A percentile compares a stretch with the other conserved stretches of the same genome.
phyloP scores from a whole-genome alignment of 192 early-diverging fungal genomes.

The Gaertneriomyces sp. region DNA sequence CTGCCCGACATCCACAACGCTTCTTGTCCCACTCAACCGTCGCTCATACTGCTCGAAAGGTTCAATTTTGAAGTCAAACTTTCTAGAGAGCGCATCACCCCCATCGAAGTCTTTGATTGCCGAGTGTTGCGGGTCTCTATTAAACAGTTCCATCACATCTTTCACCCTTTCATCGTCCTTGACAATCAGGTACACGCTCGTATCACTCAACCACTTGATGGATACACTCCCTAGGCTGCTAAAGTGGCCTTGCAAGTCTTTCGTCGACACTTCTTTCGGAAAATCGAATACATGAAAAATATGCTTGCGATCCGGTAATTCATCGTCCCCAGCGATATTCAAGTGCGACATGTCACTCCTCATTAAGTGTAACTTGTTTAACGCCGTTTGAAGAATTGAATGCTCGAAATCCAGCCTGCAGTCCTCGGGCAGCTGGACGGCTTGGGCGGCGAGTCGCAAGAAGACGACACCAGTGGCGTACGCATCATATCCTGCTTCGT shows the following conservation, averaged over 20 bases:
- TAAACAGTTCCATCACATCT: background rate
- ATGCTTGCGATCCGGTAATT: slow-evolving; percentile 39
- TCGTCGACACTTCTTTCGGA: slow-evolving; percentile 39
- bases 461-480: slow-evolving; percentile 83
- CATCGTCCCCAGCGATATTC: slow-evolving; percentile 51
- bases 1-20: too few species aligned
- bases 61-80: too few species aligned
- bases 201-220: slow-evolving; percentile 52
- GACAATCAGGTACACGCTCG: slow-evolving; percentile 50
- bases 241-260: slow-evolving; percentile 51
- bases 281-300: slow-evolving; percentile 55
- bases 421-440: background rate
- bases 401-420: slow-evolving; percentile 2
- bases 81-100: too few species aligned
- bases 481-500: slow-evolving; percentile 93
- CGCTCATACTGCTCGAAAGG: too few species aligned
- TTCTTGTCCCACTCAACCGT: too few species aligned
- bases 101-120: too few species aligned
- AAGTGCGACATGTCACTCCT: slow-evolving; percentile 58
- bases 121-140: too few species aligned
- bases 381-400: background rate
- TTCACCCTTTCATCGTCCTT: slow-evolving; percentile 20
- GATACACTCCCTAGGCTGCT: slow-evolving; percentile 38
- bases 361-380: slow-evolving; percentile 69
- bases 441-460: slow-evolving; percentile 50